A percentile compares a stretch with the other conserved stretches of the same genome.
phyloP scores from a whole-genome alignment of 2,329 filamentous ascomycete genomes.

The Pestalotiopsis sp. region DNA sequence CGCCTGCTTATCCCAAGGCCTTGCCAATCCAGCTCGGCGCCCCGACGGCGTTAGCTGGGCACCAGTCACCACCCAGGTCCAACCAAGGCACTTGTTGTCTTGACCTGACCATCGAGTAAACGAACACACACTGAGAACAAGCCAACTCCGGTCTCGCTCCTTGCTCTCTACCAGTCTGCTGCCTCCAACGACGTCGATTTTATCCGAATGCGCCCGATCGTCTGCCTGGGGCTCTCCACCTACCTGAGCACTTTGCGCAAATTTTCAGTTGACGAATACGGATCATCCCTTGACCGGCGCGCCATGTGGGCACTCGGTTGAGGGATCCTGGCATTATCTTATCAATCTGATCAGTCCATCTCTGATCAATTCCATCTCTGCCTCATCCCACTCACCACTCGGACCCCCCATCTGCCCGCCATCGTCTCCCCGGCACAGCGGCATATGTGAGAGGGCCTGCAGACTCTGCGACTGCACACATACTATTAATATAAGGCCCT shows the following conservation, averaged over 20 bases:
- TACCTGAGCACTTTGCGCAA: constrained; percentile 3
- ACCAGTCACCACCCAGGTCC: neutral
- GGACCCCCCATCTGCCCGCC: constrained; percentile 17
- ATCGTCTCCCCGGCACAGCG: neutral
- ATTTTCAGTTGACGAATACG: constrained; percentile 11
- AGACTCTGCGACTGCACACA: neutral
- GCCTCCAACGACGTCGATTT: neutral
- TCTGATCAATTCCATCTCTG: constrained; percentile 20
- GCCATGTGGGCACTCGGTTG: constrained; percentile 1
- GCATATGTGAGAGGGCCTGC: neutral
- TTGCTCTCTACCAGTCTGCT: neutral
- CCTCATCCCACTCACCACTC: constrained; percentile 14
- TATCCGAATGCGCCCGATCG: constrained; percentile 6
- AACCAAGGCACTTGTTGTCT: too few relatives aligned
- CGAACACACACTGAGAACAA: neutral
- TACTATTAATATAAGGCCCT: constrained; percentile 5
- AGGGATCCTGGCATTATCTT: constrained; percentile 30
- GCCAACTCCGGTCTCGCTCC: constrained; percentile 7
- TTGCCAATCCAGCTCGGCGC: neutral
- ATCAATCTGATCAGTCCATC: constrained; percentile 41
- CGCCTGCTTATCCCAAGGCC: neutral
- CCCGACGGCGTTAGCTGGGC: neutral
- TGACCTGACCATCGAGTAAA: neutral
- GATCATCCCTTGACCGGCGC: constrained; percentile 11
- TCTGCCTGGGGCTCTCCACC: constrained; percentile 1